Percentiles rank a stretch among this genome's conserved stretches.
phyloP scores from a whole-genome alignment of 1,284 basidiomycete genomes.

The Fomitopsis schrenkii region DNA sequence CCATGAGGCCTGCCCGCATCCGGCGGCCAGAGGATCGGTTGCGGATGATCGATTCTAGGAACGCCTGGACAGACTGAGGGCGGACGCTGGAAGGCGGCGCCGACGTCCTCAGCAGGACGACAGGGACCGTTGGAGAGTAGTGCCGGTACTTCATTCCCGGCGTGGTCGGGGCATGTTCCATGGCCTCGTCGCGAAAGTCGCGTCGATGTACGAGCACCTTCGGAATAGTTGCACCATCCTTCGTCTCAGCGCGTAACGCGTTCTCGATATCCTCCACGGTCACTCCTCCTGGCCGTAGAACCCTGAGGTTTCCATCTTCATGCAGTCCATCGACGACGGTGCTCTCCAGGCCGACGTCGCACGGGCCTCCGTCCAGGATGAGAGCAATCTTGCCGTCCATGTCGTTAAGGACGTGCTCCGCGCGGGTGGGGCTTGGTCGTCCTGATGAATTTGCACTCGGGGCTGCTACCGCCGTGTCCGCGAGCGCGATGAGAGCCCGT shows the following conservation, averaged over 20 bases:
- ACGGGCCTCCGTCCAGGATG: constrained; percentile 92
- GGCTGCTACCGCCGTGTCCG: constrained; percentile 82
- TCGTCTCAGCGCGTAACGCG: constrained; percentile 44
- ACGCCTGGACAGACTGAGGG: constrained; percentile 28
- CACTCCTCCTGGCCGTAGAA: constrained; percentile 90
- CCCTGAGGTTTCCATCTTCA: constrained; percentile 69
- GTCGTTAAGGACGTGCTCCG: constrained; percentile 83
- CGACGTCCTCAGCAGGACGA: constrained; percentile 67
- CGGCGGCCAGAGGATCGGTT: constrained; percentile 13
- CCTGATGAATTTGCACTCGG: constrained; percentile 96
- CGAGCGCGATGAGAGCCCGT: constrained; percentile 78
- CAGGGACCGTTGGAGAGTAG: constrained; percentile 88
- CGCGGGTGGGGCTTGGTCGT: constrained; percentile 91
- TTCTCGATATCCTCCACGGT: constrained; percentile 84
- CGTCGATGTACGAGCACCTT: constrained; percentile 72
- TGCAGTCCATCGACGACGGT: constrained; percentile 90
- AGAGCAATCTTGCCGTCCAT: constrained; percentile 71
- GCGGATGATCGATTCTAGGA: constrained; percentile 36
- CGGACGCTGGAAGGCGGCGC: constrained; percentile 31
- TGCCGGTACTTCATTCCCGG: constrained; percentile 99
- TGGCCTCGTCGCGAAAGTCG: constrained; percentile 62
- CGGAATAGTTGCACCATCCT: constrained; percentile 34
- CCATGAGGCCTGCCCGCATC: constrained; percentile 64
- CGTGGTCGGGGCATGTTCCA: constrained; percentile 83
- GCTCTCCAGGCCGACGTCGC: constrained; percentile 90